Percentiles rank a stretch among this genome's conserved stretches.
Evolutionary conservation across 116 monocot genomes (phyloP).

Genomic region (Trichopus zeylanicus): DNA sequence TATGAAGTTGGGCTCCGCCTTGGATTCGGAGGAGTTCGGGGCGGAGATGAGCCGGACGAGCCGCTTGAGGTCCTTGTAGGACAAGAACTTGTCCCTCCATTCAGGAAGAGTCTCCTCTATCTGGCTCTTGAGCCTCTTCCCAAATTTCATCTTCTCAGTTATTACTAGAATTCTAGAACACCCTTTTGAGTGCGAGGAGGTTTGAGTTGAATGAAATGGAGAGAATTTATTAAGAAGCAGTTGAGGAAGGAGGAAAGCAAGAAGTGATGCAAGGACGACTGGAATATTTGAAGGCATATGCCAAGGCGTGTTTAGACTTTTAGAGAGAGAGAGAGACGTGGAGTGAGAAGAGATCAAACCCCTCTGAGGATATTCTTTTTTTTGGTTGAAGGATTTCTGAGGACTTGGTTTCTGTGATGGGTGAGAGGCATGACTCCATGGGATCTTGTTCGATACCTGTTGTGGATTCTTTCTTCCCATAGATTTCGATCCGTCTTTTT

Average conservation of each 20-base stretch:
- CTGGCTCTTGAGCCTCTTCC: constrained; percentile 80
- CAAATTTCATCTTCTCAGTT: constrained; percentile 79
- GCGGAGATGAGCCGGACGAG: constrained; percentile 55
- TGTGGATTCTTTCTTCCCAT: no score
- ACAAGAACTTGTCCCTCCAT: constrained; percentile 83
- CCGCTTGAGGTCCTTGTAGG: constrained; percentile 83
- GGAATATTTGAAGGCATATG: constrained; percentile 45
- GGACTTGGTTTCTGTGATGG: neutral
- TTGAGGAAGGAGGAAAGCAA: constrained; percentile 3
- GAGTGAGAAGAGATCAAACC: neutral
- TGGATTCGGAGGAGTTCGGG: neutral
- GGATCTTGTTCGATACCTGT: no score
- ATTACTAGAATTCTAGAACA: neutral
- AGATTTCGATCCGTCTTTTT: no score
- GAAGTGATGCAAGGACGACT: neutral
- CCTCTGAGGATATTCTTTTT: neutral
- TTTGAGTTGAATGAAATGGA: neutral
- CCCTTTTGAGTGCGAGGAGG: neutral
- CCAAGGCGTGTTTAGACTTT: constrained; percentile 10
- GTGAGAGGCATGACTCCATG: no score
- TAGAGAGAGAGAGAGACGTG: neutral
- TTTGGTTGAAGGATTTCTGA: neutral
- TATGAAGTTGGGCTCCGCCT: constrained; percentile 47
- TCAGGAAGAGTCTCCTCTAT: constrained; percentile 77
- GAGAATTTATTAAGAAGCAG: neutral